Percentiles rank a stretch among this genome's conserved stretches.
These are phyloP conservation scores for Pseudopithomyces chartarum DNA, from an alignment of 2,329 filamentous ascomycete genomes.

Conservation along the genomic window DNA sequence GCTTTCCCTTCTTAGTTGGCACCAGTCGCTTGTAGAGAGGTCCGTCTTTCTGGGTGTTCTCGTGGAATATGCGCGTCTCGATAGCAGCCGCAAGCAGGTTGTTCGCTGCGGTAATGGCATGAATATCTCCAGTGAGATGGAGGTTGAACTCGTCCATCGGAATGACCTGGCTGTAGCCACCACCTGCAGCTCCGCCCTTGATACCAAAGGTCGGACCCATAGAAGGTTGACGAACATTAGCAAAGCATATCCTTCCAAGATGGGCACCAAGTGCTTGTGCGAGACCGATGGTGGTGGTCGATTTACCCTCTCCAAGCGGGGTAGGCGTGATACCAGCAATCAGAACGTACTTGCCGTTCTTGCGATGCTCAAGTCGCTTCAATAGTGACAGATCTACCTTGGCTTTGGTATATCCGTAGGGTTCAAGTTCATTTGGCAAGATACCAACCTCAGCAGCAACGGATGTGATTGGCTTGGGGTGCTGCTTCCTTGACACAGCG, in stretches of 20 bases:
- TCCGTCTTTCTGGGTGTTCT: slow-evolving; percentile 90
- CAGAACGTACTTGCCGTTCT: slow-evolving; percentile 87
- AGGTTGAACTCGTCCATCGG: slow-evolving; percentile 99
- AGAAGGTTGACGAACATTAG: slow-evolving; percentile 95
- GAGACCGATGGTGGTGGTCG: slow-evolving; percentile 94
- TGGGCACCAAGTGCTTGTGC: slow-evolving; percentile 92
- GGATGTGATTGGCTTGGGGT: slow-evolving; percentile 87
- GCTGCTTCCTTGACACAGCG: slow-evolving; percentile 84
- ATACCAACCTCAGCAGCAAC: slow-evolving; percentile 89
- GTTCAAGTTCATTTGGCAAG: slow-evolving; percentile 85
- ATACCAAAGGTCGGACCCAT: slow-evolving; percentile 98
- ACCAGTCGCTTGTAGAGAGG: slow-evolving; percentile 87
- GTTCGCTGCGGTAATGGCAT: slow-evolving; percentile 95
- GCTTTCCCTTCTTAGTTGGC: slow-evolving; percentile 85
- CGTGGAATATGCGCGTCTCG: slow-evolving; percentile 97
- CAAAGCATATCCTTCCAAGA: slow-evolving; percentile 84
- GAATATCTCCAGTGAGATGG: slow-evolving; percentile 96
- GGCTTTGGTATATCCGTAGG: slow-evolving; percentile 93
- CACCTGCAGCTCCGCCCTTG: slow-evolving; percentile 96
- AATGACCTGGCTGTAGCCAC: slow-evolving; percentile 98
- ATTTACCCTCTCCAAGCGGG: slow-evolving; percentile 95
- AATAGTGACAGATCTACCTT: slow-evolving; percentile 87
- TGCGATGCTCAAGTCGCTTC: slow-evolving; percentile 82
- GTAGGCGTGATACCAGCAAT: slow-evolving; percentile 97
- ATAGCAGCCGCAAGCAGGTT: slow-evolving; percentile 96